Evolutionary conservation across 441 rosid species (phyloP), one percentile per base, ranked within the genome.

Genomic region (Kokia cookei): DNA sequence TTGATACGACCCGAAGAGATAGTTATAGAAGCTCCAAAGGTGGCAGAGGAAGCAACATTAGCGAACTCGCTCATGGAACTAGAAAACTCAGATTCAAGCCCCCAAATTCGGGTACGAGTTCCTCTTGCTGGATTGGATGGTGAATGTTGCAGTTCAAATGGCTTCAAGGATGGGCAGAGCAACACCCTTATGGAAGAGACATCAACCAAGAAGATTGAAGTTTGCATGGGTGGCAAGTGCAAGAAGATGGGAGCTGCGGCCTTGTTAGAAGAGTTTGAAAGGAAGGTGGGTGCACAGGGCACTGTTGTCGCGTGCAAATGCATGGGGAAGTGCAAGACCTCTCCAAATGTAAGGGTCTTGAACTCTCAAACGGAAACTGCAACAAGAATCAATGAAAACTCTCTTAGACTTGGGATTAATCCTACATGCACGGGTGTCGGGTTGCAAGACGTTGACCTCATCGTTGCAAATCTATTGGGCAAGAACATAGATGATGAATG

Each of bases 211-310:
- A 80, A 83, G 73, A 73, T 93, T 5, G 96, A 93, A 77, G 89
- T 93, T 24, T 91, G 96, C 75, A 89, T 88, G 98, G 98, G 96
- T 26, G 83, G 82, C 2, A 93, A 93, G 79, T 93, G 94, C 84
- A 84, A 80, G 85, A 93, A 82, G 69, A 78, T 87, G 8, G 98
- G 97, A 78, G 88, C 86, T 6, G 80, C 79, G 37, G 79, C 81
- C 5, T 74, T 93, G 81, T 53, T 93, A 69, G 84, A 84, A 40
- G 93, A 84, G 74, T 89, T 90, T 79, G 82, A 84, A 78, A 90
- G 59, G 75, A 79, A 76, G 37, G 81, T 81, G 0, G 88, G 90
- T 2, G 24, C 48, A 0, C 88, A 88, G 45, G 97, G 82, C 1
- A 81, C 82, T 0, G 89, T 88, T 51, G 86, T 87, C 29, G 85